Evolutionary conservation across 345 rosid genomes (phyloP), one percentile per base, ranked within the genome.

Genomic region (Ceriops decandra): DNA sequence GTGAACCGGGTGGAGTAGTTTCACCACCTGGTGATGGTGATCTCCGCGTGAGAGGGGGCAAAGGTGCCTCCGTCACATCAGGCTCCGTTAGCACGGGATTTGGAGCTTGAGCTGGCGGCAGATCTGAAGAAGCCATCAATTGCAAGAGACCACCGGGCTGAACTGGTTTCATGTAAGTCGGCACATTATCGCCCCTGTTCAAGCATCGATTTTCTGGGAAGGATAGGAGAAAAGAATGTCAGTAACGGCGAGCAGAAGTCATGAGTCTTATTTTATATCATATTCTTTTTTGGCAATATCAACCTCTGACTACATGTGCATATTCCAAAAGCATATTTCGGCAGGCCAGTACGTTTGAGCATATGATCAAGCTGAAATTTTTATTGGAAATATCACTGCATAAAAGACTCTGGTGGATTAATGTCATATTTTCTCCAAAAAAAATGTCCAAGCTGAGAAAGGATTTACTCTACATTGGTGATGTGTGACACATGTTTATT

Each of bases 21-120:
- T 77, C 74, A 69, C 59, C 62, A 6, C 54, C 24, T 7, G 78
- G 66, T 38, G 67, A 6, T 11, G 81, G 71, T 35, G 72, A 6
- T 64, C n/a, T 68, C 6, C 80, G 66, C 10, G 10, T 5, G 21
- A 76, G 73, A 0, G 83, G 56, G 20, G 95, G 90, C 75, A 90
- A 73, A 13, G 97, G 92, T 51, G 92, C 60, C 79, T 93, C 97
- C 0, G 5, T 60, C 5, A 93, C 85, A 63, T 89, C 96, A 42
- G 75, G 56, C 30, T 70, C 92, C 1, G 75, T 68, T 64, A 93
- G 75, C 58, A 84, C 73, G 1, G 93, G 93, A 26, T 42, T 72
- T 49, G 96, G 97, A 46, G 97, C 90, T 79, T 79, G 77, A 6
- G 88, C 90, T 36, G 86, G 97, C 33, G 86, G 93, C 81, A 76